Conservation (phyloP, 495 filamentous ascomycete genomes). For the Talaromyces stipitatus region DNA sequence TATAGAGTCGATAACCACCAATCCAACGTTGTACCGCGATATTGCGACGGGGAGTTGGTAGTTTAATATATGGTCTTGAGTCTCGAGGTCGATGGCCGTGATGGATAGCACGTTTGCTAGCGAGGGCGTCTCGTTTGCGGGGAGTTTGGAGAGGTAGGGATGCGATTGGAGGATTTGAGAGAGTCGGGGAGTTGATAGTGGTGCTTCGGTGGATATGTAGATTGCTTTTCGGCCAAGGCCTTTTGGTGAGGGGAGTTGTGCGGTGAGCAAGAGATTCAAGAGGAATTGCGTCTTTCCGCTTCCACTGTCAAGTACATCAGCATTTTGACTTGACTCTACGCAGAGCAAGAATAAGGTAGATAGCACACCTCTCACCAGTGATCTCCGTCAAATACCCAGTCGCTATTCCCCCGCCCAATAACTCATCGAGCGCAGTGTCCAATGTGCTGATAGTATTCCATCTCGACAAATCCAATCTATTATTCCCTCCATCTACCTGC, state of each 20-base stretch:
- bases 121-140: conserved; percentile 47
- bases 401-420: conserved; percentile 79
- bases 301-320: conserved; percentile 43
- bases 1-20: conserved; percentile 82
- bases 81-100: conserved; percentile 83
- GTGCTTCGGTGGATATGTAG: conserved; percentile 93
- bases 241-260: conserved; percentile 66
- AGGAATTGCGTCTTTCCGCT: conserved; percentile 96
- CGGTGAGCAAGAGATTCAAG: conserved; percentile 71
- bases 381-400: conserved; percentile 80
- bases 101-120: conserved; percentile 66
- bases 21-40: conserved; percentile 60
- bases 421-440: conserved; percentile 63
- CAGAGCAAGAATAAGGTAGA: background rate
- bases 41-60: conserved; percentile 89
- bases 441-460: conserved; percentile 72
- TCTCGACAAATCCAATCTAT: conserved; percentile 24
- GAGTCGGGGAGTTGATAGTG: conserved; percentile 73
- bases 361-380: conserved; percentile 71
- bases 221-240: conserved; percentile 65
- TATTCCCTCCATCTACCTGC: conserved; percentile 6
- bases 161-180: conserved; percentile 66
- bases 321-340: background rate
- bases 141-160: conserved; percentile 47
- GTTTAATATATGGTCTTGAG: conserved; percentile 87